phyloP scores from a whole-genome alignment of 148 eudicot species.

The Gaultheria prostrata region DNA sequence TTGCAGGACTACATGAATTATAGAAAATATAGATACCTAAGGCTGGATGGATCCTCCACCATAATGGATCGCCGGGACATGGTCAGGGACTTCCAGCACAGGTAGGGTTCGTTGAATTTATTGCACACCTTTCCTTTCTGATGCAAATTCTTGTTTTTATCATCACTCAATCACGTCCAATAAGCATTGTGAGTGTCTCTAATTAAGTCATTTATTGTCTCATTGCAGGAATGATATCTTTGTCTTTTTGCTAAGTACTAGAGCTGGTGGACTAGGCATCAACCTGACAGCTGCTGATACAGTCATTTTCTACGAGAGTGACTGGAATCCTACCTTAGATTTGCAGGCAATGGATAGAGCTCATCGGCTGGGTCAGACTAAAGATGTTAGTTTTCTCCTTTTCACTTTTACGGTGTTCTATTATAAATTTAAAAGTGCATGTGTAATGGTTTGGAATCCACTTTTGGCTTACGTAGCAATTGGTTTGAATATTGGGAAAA shows the following conservation, averaged over 20 bases:
- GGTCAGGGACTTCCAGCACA: constrained; percentile 93
- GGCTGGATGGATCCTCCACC: constrained; percentile 98
- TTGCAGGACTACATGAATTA: constrained; percentile 97
- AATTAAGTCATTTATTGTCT: constrained; percentile 18
- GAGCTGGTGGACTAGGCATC: constrained; percentile 97
- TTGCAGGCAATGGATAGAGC: constrained; percentile 99
- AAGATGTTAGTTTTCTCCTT: constrained; percentile 65
- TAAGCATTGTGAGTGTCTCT: constrained; percentile 9
- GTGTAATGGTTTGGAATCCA: not conserved
- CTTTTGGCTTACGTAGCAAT: not conserved
- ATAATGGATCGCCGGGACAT: constrained; percentile 97
- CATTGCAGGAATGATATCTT: constrained; percentile 83
- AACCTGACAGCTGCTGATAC: constrained; percentile 98
- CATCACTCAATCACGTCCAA: not conserved
- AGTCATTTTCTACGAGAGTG: constrained; percentile 97
- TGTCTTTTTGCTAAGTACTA: constrained; percentile 94
- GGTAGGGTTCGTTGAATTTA: constrained; percentile 37
- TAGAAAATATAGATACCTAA: constrained; percentile 80
- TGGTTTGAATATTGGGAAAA: not conserved
- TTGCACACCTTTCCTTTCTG: not conserved
- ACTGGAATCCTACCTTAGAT: constrained; percentile 98
- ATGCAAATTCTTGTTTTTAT: not conserved
- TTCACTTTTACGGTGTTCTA: not conserved
- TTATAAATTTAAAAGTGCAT: not conserved
- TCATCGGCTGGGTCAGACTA: constrained; percentile 98